Percentiles rank a stretch among this genome's conserved stretches.
phyloP scores from a whole-genome alignment of 2,329 filamentous ascomycete species.

The Fusarium citri region DNA sequence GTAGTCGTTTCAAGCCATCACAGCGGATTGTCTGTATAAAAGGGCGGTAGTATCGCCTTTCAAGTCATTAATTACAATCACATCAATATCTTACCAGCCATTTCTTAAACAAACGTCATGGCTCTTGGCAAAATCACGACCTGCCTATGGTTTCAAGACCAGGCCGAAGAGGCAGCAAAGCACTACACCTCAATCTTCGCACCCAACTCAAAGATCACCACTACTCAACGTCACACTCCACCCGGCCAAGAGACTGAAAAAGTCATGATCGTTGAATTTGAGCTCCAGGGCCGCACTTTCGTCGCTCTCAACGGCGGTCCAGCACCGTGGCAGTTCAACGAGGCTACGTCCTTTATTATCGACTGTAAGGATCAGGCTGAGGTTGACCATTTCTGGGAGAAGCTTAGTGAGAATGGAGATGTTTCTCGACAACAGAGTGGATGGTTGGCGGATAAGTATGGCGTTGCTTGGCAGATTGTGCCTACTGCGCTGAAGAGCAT shows the following conservation, averaged over 20 bases:
- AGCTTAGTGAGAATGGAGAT: constrained; percentile 56
- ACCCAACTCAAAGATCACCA: constrained; percentile 52
- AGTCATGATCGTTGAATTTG: constrained; percentile 54
- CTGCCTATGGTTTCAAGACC: constrained; percentile 56
- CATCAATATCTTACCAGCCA: neutral
- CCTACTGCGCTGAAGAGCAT: constrained; percentile 53
- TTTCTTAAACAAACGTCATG: constrained; percentile 20
- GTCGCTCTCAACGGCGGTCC: constrained; percentile 59
- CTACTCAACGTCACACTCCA: constrained; percentile 48
- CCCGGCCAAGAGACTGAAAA: constrained; percentile 48
- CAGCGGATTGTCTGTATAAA: neutral
- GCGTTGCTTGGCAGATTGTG: constrained; percentile 60
- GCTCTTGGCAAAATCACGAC: constrained; percentile 45
- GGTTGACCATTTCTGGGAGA: constrained; percentile 61
- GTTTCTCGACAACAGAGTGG: constrained; percentile 54
- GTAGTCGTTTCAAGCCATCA: constrained; percentile 12
- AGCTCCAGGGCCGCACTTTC: constrained; percentile 54
- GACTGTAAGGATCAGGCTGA: constrained; percentile 59
- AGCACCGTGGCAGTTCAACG: constrained; percentile 52
- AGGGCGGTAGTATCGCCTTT: neutral
- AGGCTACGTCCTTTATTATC: constrained; percentile 58
- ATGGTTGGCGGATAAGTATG: constrained; percentile 60
- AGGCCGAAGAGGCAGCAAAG: constrained; percentile 57
- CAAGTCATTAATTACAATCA: neutral
- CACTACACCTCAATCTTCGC: constrained; percentile 57